phyloP scores from a whole-genome alignment of 179 eudicot genomes.

The Actinidia polygama region DNA sequence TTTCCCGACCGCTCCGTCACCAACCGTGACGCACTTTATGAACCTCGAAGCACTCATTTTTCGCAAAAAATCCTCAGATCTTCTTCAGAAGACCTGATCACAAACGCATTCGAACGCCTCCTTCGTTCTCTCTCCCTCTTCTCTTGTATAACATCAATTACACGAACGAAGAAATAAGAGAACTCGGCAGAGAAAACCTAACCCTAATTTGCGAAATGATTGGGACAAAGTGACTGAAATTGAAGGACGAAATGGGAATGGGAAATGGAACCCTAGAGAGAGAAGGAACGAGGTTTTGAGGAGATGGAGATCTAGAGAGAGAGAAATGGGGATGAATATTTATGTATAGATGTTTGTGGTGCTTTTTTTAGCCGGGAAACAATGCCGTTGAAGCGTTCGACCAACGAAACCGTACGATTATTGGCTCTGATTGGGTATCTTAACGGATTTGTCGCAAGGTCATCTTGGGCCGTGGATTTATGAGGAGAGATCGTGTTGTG shows the following conservation, averaged over 20 bases:
- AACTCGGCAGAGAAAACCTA: constrained; percentile 1
- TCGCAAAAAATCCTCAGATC: constrained; percentile 20
- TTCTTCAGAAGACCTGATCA: constrained; percentile 36
- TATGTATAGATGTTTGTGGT: constrained; percentile 20
- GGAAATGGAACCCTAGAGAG: neutral
- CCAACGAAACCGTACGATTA: neutral
- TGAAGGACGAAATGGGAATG: neutral
- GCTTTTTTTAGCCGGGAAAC: constrained; percentile 9
- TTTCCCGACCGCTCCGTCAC: constrained; percentile 41
- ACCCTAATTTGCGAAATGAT: neutral
- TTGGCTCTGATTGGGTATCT: neutral
- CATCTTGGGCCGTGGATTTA: neutral
- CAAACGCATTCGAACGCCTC: neutral
- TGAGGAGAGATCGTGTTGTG: no score
- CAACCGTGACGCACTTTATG: constrained; percentile 40
- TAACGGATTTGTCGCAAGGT: constrained; percentile 6
- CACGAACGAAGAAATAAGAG: neutral
- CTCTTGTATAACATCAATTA: neutral
- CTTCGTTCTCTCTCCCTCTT: neutral
- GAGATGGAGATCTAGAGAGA: constrained; percentile 5
- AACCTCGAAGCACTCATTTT: constrained; percentile 40
- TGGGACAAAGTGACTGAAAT: neutral
- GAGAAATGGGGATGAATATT: neutral
- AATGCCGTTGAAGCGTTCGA: constrained; percentile 32
- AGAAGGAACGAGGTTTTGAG: neutral